Base-by-base conservation (phyloP, 148 eudicot species). In the Hydrangea macrophylla region DNA sequence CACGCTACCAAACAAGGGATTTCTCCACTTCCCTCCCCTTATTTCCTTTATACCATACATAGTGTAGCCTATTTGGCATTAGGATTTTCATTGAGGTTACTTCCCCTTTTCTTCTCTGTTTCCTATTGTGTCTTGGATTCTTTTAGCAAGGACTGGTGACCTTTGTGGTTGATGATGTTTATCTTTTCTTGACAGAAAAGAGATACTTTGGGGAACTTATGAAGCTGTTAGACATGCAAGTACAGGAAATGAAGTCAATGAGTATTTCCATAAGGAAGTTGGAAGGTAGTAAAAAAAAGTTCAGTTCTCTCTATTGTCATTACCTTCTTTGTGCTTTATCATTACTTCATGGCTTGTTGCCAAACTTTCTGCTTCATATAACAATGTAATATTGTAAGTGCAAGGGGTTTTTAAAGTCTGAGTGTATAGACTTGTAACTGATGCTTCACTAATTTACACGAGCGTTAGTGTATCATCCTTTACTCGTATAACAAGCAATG, bases 241-340 rank as follows among this genome's bases (percentile, higher is more conserved):
- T 90, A 51, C 90, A 72, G 72, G 98, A 90, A 72, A 88, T 93
- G 81, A 90, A 81, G 72, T 78, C 88, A 40, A 85, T 90, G 95
- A 86, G 82, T 62, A 88, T 33, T 78, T 62, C 92, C 12, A 69
- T 93, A 27, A 60, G 63, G 62, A 88, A 83, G 63, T 74, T 93
- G 81, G 92, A 90, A 86, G 88, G 95, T 90, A 81, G 60, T 39
- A 28, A 17, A n/a, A n/a, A n/a, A n/a, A n/a, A n/a, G n/a, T n/a
- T n/a, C n/a, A n/a, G n/a, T n/a, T n/a, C n/a, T n/a, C n/a, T n/a
- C 48, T 5, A 18, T 27, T 9, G 1, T 48, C 35, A 30, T 48
- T 25, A 50, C 48, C 35, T 27, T 13, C n/a, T n/a, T n/a, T n/a
- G n/a, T n/a, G n/a, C n/a, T n/a, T n/a, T n/a, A n/a, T n/a, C n/a